Evolutionary conservation across 805 yeast species (phyloP).

Genomic region (Nakazawaea ishiwadae): DNA sequence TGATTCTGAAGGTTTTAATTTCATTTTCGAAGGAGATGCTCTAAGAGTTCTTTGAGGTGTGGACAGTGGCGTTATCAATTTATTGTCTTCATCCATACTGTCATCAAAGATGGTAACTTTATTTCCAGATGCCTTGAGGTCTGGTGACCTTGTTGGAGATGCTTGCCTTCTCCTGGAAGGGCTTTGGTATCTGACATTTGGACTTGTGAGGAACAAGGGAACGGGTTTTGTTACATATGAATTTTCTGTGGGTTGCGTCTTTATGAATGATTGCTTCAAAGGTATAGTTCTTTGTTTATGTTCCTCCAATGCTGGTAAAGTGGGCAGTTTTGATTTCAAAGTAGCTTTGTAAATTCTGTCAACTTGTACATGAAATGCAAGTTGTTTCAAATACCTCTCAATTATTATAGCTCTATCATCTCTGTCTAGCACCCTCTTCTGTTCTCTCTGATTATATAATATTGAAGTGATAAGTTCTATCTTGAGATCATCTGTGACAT

Average conservation of each 20-base stretch:
- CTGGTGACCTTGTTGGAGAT: background rate
- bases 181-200: slow-evolving; percentile 11
- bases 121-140: too few species aligned
- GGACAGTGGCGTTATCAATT: background rate
- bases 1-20: slow-evolving; percentile 5
- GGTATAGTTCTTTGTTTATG: slow-evolving; percentile 11
- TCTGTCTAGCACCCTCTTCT: slow-evolving; percentile 23
- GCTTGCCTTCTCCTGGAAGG: slow-evolving; percentile 4
- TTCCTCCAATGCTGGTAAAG: slow-evolving; percentile 6
- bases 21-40: slow-evolving; percentile 11
- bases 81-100: slow-evolving; percentile 4
- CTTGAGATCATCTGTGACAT: slow-evolving; percentile 33
- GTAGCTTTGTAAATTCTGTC: slow-evolving; percentile 55
- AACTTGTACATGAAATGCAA: slow-evolving; percentile 64
- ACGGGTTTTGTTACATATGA: slow-evolving; percentile 10
- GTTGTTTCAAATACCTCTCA: slow-evolving; percentile 37
- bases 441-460: slow-evolving; percentile 16
- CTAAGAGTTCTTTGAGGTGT: slow-evolving; percentile 6
- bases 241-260: slow-evolving; percentile 10
- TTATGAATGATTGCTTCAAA: slow-evolving; percentile 7
- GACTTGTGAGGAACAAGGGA: slow-evolving; percentile 11
- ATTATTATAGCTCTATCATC: slow-evolving; percentile 43
- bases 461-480: slow-evolving; percentile 33
- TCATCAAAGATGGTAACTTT: slow-evolving; percentile 5
- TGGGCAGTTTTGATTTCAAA: slow-evolving; percentile 18